These are phyloP conservation scores for Suillus clintonianus DNA, from an alignment of 768 basidiomycete genomes.

Conservation along the genomic window DNA sequence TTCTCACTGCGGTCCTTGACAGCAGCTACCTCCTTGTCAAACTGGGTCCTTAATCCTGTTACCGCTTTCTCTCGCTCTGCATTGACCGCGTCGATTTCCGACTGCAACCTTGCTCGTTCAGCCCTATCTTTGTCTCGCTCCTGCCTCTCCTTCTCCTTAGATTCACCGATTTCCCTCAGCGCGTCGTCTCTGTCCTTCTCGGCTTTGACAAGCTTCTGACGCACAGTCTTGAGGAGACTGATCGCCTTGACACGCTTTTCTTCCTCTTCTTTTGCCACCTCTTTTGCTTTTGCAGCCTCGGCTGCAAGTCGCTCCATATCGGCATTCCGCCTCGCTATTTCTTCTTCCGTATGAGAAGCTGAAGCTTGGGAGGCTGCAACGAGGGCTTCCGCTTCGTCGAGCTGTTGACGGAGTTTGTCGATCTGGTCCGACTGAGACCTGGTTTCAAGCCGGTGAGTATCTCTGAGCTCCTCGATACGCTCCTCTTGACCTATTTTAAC, in stretches of 20 bases:
- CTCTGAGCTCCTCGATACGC: slow-evolving; percentile 80
- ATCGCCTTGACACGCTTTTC: slow-evolving; percentile 97
- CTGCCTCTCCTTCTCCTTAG: slow-evolving; percentile 55
- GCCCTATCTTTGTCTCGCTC: slow-evolving; percentile 45
- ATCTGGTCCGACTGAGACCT: slow-evolving; percentile 78
- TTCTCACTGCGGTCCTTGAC: slow-evolving; percentile 72
- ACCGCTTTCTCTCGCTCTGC: slow-evolving; percentile 65
- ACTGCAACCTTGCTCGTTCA: slow-evolving; percentile 56
- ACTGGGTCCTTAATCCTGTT: slow-evolving; percentile 60
- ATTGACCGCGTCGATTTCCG: slow-evolving; percentile 63
- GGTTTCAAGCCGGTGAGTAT: slow-evolving; percentile 79
- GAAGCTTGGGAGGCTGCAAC: slow-evolving; percentile 58
- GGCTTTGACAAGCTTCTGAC: slow-evolving; percentile 94
- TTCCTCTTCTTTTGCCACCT: slow-evolving; percentile 86
- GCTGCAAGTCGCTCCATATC: slow-evolving; percentile 61
- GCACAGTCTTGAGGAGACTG: slow-evolving; percentile 88
- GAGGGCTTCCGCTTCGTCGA: slow-evolving; percentile 70
- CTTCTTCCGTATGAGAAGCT: slow-evolving; percentile 49
- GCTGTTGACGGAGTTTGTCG: slow-evolving; percentile 65
- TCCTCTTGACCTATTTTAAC: slow-evolving; percentile 71
- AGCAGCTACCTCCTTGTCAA: slow-evolving; percentile 67
- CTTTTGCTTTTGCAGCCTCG: slow-evolving; percentile 64
- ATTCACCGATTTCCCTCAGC: slow-evolving; percentile 51
- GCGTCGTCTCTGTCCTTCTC: slow-evolving; percentile 92
- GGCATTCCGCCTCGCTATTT: slow-evolving; percentile 47